phyloP scores from a whole-genome alignment of 495 filamentous ascomycete species.

The Recurvomyces mirabilis region DNA sequence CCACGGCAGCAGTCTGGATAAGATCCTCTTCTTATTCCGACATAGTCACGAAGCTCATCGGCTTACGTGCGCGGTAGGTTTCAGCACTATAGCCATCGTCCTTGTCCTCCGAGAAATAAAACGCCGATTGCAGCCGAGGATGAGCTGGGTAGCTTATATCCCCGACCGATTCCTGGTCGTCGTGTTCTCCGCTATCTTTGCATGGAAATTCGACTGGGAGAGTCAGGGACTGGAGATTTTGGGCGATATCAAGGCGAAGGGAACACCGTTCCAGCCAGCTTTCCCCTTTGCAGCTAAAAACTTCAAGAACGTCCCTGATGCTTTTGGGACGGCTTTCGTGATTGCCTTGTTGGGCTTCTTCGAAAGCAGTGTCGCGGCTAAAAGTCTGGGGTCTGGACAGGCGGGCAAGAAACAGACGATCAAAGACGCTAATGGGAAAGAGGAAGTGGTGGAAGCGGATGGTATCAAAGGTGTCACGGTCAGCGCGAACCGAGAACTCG shows the following conservation, averaged over 20 bases:
- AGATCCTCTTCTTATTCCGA: conserved; percentile 64
- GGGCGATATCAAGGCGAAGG: conserved; percentile 63
- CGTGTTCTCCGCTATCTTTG: conserved; percentile 69
- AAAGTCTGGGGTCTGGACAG: conserved; percentile 50
- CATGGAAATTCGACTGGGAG: conserved; percentile 73
- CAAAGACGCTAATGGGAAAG: conserved; percentile 1
- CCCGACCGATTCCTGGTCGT: conserved; percentile 91
- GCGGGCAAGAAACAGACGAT: background rate
- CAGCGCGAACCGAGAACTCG: conserved; percentile 87
- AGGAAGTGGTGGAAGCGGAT: conserved; percentile 39
- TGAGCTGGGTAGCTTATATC: conserved; percentile 72
- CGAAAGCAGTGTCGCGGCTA: conserved; percentile 95
- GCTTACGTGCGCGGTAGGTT: conserved; percentile 63
- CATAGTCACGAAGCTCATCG: conserved; percentile 54
- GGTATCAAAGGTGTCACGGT: conserved; percentile 64
- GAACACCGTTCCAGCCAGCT: conserved; percentile 61
- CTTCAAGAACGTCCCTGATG: conserved; percentile 71
- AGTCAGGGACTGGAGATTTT: conserved; percentile 68
- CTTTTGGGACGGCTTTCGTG: conserved; percentile 82
- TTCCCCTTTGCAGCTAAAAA: conserved; percentile 71
- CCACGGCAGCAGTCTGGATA: conserved; percentile 77
- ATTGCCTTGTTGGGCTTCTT: conserved; percentile 96
- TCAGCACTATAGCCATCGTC: conserved; percentile 73
- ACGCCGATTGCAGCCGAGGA: conserved; percentile 65
- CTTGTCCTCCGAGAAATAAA: conserved; percentile 76